phyloP scores from a whole-genome alignment of 345 rosid species.

The Syzygium aqueum region DNA sequence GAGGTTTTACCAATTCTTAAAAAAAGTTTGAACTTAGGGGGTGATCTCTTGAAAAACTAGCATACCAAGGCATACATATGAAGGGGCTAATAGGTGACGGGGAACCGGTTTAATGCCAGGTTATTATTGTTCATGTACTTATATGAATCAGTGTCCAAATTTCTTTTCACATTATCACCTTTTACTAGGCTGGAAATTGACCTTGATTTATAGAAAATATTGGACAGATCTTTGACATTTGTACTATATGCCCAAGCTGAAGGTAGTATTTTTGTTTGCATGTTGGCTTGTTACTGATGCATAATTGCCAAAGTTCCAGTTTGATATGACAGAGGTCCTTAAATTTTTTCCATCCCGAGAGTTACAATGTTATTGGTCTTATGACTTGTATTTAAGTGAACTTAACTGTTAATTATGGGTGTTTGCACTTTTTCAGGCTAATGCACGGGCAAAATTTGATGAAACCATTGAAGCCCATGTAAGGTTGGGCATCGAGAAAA shows the following conservation, averaged over 20 bases:
- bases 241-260: neutral
- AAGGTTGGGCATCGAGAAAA: constrained; percentile 57
- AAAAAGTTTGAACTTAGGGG: neutral
- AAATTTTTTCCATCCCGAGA: neutral
- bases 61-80: neutral
- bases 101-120: neutral
- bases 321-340: neutral
- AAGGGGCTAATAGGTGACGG: neutral
- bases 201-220: neutral
- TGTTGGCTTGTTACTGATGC: neutral
- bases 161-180: neutral
- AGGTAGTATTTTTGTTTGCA: neutral
- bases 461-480: constrained; percentile 96
- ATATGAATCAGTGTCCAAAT: neutral
- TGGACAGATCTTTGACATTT: neutral
- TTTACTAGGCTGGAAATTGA: neutral
- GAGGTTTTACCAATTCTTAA: neutral
- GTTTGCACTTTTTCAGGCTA: constrained; percentile 31
- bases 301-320: neutral
- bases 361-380: neutral
- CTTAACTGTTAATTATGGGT: neutral
- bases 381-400: neutral
- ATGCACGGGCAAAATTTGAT: constrained; percentile 59
- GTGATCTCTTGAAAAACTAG: neutral
- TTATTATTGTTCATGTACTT: neutral